Evolutionary conservation across 495 filamentous ascomycete species (phyloP).

Genomic region (Penicillium diatomitis): DNA sequence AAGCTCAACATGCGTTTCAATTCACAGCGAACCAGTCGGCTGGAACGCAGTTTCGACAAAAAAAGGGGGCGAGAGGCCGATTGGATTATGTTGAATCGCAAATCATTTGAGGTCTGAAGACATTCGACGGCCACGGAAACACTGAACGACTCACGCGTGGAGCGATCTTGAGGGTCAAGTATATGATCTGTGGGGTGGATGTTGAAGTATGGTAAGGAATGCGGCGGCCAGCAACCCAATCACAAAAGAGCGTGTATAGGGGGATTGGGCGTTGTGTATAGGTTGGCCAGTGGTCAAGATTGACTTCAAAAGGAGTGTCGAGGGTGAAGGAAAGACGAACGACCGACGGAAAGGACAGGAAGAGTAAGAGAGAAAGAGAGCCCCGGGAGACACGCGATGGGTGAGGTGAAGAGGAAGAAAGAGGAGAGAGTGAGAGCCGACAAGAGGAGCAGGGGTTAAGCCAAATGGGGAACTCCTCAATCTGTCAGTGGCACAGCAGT

Average conservation of each 20-base stretch:
- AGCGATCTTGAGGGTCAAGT: constrained; percentile 7
- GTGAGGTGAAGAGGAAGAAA: constrained; percentile 1
- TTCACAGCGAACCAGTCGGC: constrained; percentile 2
- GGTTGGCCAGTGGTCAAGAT: too few relatives aligned
- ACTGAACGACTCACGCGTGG: constrained; percentile 27
- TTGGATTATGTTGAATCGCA: constrained; percentile 4
- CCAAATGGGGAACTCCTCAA: constrained; percentile 4
- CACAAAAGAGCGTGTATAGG: constrained; percentile 18
- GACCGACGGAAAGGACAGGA: not conserved
- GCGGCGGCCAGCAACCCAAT: constrained; percentile 20
- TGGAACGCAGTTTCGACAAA: not conserved
- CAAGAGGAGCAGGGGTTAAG: constrained; percentile 15
- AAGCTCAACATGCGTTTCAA: not conserved
- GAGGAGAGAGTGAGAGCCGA: constrained; percentile 1
- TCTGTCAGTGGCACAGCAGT: not conserved
- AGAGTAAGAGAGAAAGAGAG: constrained; percentile 8
- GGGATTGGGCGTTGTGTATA: constrained; percentile 2
- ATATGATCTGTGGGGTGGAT: constrained; percentile 7
- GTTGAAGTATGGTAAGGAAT: constrained; percentile 15
- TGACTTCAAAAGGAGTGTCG: constrained; percentile 2
- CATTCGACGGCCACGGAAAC: not conserved
- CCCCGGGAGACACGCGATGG: too few relatives aligned
- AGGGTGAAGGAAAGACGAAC: not conserved
- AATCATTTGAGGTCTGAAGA: constrained; percentile 8
- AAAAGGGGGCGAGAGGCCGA: constrained; percentile 4